Evolutionary conservation across 495 filamentous ascomycete species (phyloP).

Genomic region (Lasiosphaeria miniovina): DNA sequence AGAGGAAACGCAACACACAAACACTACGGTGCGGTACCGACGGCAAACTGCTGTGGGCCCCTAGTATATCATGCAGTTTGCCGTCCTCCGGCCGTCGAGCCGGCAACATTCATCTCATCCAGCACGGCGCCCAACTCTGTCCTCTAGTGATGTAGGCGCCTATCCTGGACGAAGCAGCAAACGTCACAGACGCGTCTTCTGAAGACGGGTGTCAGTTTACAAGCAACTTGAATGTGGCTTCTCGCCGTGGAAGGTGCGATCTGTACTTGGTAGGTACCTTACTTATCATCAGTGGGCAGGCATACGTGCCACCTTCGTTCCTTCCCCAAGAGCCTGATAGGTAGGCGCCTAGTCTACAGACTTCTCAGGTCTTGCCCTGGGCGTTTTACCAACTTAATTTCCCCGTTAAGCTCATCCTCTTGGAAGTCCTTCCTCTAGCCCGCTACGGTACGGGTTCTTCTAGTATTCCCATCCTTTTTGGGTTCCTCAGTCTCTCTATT

Average conservation of each 20-base stretch:
- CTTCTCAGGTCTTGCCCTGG: too few relatives aligned
- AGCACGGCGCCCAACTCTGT: background rate
- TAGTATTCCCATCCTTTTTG: conserved; percentile 4
- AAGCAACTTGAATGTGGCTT: too few relatives aligned
- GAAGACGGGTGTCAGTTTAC: too few relatives aligned
- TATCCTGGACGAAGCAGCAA: too few relatives aligned
- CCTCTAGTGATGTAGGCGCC: background rate
- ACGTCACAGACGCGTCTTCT: too few relatives aligned
- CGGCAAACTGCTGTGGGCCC: background rate
- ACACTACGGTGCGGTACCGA: background rate
- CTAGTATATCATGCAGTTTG: background rate
- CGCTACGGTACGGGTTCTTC: conserved; percentile 1
- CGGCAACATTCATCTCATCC: background rate
- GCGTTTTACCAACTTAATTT: too few relatives aligned
- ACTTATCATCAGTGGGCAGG: too few relatives aligned
- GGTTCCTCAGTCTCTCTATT: background rate
- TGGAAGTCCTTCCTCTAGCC: background rate
- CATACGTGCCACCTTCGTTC: too few relatives aligned
- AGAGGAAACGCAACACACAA: background rate
- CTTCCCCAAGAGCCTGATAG: too few relatives aligned
- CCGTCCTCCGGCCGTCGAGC: background rate
- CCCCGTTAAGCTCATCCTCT: background rate
- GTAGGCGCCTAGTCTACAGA: too few relatives aligned
- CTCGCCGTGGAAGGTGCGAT: too few relatives aligned
- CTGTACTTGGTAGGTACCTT: too few relatives aligned